phyloP scores from a whole-genome alignment of 2,329 filamentous ascomycete species.

The Beauveria varroae region DNA sequence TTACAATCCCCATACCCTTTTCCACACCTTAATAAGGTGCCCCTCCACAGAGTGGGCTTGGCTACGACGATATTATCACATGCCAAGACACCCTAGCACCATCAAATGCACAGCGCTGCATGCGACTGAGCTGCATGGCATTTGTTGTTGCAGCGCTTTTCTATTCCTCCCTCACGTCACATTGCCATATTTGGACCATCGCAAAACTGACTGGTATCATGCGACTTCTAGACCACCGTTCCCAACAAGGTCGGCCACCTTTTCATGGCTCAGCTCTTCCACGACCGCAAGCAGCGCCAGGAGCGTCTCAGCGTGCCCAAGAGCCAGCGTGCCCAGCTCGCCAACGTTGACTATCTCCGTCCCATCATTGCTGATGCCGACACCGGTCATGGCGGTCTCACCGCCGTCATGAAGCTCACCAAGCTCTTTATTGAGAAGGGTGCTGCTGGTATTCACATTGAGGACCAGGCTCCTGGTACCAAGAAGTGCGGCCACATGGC shows the following conservation, averaged over 20 bases:
- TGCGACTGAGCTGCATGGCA: not conserved
- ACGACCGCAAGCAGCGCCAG: conserved; percentile 97
- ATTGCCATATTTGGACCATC: not conserved
- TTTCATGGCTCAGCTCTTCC: conserved; percentile 98
- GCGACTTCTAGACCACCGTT: conserved; percentile 67
- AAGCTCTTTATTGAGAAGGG: conserved; percentile 97
- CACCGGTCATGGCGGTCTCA: conserved; percentile 92
- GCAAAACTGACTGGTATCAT: conserved; percentile 1
- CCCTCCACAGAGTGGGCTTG: conserved; percentile 10
- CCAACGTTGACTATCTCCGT: conserved; percentile 87
- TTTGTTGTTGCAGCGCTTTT: not conserved
- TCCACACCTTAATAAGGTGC: conserved; percentile 8
- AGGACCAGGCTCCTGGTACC: conserved; percentile 95
- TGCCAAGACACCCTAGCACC: conserved; percentile 3
- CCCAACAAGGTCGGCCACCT: conserved; percentile 97
- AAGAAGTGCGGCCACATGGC: conserved; percentile 99
- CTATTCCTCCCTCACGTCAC: not conserved
- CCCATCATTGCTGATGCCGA: conserved; percentile 96
- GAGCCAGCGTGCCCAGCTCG: conserved; percentile 60
- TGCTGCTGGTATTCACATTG: conserved; percentile 95
- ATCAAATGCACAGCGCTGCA: not conserved
- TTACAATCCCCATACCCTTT: conserved; percentile 6
- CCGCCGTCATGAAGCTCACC: conserved; percentile 99
- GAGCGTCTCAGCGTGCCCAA: conserved; percentile 76
- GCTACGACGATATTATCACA: conserved; percentile 11